Conservation (phyloP, 2,329 filamentous ascomycete species). For the Fusarium decemcellulare region DNA sequence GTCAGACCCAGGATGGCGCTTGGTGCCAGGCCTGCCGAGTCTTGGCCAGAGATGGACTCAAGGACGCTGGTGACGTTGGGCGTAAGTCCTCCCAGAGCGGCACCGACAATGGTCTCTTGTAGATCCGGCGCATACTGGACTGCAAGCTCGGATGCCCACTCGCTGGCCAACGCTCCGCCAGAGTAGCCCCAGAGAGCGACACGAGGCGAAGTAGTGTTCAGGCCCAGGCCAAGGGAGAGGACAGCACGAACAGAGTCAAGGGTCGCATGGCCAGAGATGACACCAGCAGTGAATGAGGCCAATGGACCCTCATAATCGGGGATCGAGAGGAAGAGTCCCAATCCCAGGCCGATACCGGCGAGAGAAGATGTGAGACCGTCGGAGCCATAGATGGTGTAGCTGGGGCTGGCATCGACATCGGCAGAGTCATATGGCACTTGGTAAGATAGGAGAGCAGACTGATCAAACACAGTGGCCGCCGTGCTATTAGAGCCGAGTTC, state of each 20-base stretch:
- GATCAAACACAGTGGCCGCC: slow-evolving; percentile 22
- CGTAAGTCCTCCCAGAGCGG: slow-evolving; percentile 63
- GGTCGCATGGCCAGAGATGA: slow-evolving; percentile 59
- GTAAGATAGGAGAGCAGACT: slow-evolving; percentile 40
- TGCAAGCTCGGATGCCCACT: slow-evolving; percentile 67
- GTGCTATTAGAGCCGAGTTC: slow-evolving; percentile 32
- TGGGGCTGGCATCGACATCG: slow-evolving; percentile 40
- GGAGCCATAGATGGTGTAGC: slow-evolving; percentile 29
- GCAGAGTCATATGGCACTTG: slow-evolving; percentile 44
- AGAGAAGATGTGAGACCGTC: neutral
- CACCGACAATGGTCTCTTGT: slow-evolving; percentile 57
- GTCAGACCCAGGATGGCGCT: slow-evolving; percentile 40
- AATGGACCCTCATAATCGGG: slow-evolving; percentile 63
- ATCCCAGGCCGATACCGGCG: slow-evolving; percentile 21
- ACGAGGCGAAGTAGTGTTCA: slow-evolving; percentile 37
- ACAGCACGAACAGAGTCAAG: slow-evolving; percentile 62
- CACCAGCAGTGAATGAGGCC: slow-evolving; percentile 60
- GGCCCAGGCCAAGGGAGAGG: slow-evolving; percentile 51
- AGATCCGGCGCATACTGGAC: slow-evolving; percentile 67
- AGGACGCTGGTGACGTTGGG: slow-evolving; percentile 57
- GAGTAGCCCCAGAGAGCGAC: slow-evolving; percentile 69
- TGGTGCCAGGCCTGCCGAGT: slow-evolving; percentile 35
- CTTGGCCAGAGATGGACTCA: slow-evolving; percentile 48
- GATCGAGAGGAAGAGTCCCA: slow-evolving; percentile 53
- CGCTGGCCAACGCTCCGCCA: slow-evolving; percentile 66